A percentile compares a stretch with the other conserved stretches of the same genome.
phyloP scores from a whole-genome alignment of 306 rosid genomes.

The Hippophae rhamnoides region DNA sequence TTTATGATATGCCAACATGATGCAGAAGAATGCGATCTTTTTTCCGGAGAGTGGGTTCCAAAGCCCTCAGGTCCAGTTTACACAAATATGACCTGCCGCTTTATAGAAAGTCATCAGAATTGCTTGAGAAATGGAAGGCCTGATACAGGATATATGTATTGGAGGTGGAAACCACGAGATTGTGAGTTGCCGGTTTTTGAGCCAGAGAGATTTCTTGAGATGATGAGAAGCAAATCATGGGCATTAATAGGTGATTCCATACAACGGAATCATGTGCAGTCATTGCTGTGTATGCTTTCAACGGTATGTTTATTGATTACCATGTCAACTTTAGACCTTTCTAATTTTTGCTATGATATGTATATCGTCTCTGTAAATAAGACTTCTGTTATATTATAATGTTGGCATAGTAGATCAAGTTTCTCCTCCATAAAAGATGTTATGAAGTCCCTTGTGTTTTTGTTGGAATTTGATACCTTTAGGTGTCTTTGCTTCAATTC shows the following conservation, averaged over 20 bases:
- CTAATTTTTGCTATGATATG: not conserved
- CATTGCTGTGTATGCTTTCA: conserved; percentile 76
- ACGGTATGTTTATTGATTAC: conserved; percentile 41
- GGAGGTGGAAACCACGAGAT: conserved; percentile 79
- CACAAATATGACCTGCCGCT: conserved; percentile 60
- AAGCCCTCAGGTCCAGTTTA: conserved; percentile 56
- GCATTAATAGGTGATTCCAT: conserved; percentile 92
- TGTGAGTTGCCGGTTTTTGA: conserved; percentile 61
- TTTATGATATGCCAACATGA: not conserved
- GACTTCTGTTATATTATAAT: not conserved
- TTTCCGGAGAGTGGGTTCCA: conserved; percentile 76
- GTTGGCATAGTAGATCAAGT: conserved; percentile 1
- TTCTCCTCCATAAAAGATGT: not conserved
- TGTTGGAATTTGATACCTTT: not conserved
- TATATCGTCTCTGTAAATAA: not conserved
- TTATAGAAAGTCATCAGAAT: conserved; percentile 77
- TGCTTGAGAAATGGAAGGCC: conserved; percentile 88
- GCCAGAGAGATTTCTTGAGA: conserved; percentile 51
- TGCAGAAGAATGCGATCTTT: conserved; percentile 68
- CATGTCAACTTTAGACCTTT: not conserved
- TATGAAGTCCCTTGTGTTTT: not conserved
- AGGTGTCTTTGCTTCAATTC: not conserved
- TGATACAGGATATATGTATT: conserved; percentile 52
- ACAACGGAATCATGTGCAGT: conserved; percentile 89
- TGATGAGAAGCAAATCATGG: conserved; percentile 73